Evolutionary conservation across 768 basidiomycete species (phyloP).

Genomic region (Boletus pseudo-olivaceus): DNA sequence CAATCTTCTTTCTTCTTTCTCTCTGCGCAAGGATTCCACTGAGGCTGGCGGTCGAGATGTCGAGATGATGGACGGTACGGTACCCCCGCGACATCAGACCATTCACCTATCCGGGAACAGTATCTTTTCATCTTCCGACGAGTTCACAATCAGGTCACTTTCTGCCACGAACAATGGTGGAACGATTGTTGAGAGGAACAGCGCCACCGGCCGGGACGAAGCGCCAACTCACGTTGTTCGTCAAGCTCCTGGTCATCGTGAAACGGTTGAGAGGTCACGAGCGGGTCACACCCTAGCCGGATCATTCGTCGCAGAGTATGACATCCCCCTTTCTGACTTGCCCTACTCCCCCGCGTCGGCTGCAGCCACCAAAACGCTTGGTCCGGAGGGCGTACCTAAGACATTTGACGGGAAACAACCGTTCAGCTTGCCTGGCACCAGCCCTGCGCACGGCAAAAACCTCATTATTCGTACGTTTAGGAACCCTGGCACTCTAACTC

Average conservation of each 20-base stretch:
- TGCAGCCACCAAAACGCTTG: background rate
- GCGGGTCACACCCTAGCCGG: background rate
- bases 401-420: background rate
- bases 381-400: background rate
- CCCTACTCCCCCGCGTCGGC: conserved; percentile 1
- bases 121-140: conserved; percentile 29
- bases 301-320: conserved; percentile 19
- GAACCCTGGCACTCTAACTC: background rate
- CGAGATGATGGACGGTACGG: conserved; percentile 20
- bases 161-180: background rate
- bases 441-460: conserved; percentile 2
- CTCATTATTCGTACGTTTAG: background rate
- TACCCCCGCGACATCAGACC: conserved; percentile 3
- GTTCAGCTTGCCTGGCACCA: conserved; percentile 13
- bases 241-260: background rate
- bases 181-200: background rate
- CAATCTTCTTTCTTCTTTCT: background rate
- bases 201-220: background rate
- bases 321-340: conserved; percentile 6
- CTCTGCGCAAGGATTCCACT: background rate
- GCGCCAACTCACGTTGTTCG: background rate
- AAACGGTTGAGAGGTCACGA: background rate
- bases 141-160: conserved; percentile 21
- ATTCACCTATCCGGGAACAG: conserved; percentile 26
- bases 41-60: conserved; percentile 3